Base-by-base conservation (phyloP, 257 asterid genomes). In the Solanum paucissectum region DNA sequence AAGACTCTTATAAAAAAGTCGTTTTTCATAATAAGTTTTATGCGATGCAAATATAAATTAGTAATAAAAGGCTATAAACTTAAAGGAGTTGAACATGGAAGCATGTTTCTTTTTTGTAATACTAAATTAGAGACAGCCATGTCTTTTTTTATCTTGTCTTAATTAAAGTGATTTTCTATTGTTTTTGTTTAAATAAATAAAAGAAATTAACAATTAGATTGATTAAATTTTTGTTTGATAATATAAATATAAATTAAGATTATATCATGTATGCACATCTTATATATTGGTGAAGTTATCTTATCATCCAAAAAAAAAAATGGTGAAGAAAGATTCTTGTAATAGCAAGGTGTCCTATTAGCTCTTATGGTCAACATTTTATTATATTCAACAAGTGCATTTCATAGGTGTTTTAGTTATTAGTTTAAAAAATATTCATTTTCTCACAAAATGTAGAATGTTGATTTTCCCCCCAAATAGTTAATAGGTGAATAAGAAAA, bases 31-130 rank as follows among this genome's bases (percentile, higher is more conserved):
- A 55, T 7, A 20, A 55, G 1, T 55, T 55, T 20, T 20, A 20
- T 55, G 10, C 3, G 0, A 16, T 4, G 0, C 10, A 5, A 73
- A 73, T 73, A 4, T 73, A 6, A 36, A 73, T 73, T 73, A 73
- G 18, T 21, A 29, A 42, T 5, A 77, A 44, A 79, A 25, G 38
- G 84, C 64, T 4, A 79, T 12, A 66, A 37, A 46, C 52, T 84
- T 89, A 71, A 88, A 34, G 83, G 42, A 83, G 85, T 23, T 16
- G 82, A 85, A 85, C 91, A 86, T 87, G 91, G 85, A 83, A 88
- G 87, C 89, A 86, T 69, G 52, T 44, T 23, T 81, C 55, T 69
- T 40, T 33, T 55, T 16, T 81, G 52, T 66, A 58, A 46, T 87
- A 74, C 75, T 66, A 49, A 49, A 81, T 49, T 81, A 81, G 42